These are phyloP conservation scores for Citrullus mucosospermus DNA, from an alignment of 306 rosid species.

Conservation along the genomic window DNA sequence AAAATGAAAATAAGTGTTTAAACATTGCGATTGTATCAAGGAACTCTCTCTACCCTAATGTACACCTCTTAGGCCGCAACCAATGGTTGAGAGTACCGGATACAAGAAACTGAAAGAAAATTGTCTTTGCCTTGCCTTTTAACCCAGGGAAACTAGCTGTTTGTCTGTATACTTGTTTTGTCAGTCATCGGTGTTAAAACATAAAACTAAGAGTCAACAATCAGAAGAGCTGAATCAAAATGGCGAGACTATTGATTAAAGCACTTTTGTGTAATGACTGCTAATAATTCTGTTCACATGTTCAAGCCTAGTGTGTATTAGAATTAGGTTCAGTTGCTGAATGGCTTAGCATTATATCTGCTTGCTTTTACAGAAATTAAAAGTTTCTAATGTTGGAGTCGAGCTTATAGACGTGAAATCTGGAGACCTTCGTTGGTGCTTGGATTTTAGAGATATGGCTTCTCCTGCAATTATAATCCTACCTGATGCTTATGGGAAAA, in stretches of 20 bases:
- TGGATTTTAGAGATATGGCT: slow-evolving; percentile 98
- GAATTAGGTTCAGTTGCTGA: not conserved
- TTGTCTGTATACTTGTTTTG: not conserved
- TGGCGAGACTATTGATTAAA: not conserved
- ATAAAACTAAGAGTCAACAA: not conserved
- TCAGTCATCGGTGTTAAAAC: not conserved
- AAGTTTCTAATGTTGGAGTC: slow-evolving; percentile 72
- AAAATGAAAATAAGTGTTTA: not conserved
- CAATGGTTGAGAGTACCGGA: not conserved
- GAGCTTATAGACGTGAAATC: slow-evolving; percentile 65
- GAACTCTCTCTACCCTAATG: not conserved
- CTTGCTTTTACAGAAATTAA: slow-evolving; percentile 60
- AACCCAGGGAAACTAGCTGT: not conserved
- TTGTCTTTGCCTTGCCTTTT: not conserved
- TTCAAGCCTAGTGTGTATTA: not conserved
- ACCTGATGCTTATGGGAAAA: slow-evolving; percentile 63
- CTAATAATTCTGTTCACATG: not conserved
- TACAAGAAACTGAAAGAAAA: not conserved
- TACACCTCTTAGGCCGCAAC: not conserved
- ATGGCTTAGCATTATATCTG: slow-evolving; percentile 18
- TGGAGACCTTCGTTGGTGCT: slow-evolving; percentile 98
- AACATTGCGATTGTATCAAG: not conserved
- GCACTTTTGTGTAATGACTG: not conserved
- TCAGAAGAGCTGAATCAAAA: not conserved
- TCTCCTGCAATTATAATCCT: slow-evolving; percentile 75